A percentile compares a stretch with the other conserved stretches of the same genome.
phyloP scores from a whole-genome alignment of 2,329 filamentous ascomycete genomes.

The Fusarium pseudoanthophilum region DNA sequence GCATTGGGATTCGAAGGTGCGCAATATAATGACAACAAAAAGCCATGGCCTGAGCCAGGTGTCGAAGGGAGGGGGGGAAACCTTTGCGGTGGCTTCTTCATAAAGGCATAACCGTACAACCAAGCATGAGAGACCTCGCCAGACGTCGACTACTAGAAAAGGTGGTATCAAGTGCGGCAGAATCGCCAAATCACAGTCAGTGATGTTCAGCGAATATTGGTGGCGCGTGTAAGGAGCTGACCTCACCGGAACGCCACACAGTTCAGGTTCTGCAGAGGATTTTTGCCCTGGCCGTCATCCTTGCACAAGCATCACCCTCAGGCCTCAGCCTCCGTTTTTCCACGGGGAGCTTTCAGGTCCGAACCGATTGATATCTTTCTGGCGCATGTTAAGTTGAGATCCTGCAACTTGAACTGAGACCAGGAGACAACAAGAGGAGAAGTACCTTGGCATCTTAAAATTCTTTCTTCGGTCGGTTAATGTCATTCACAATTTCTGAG shows the following conservation, averaged over 20 bases:
- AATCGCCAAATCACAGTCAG: background rate
- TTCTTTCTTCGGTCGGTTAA: accelerated
- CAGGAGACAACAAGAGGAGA: background rate
- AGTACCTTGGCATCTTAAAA: background rate
- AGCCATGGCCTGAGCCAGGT: background rate
- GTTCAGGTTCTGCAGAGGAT: background rate
- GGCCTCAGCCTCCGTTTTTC: background rate
- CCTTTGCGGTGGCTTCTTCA: background rate
- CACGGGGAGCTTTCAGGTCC: background rate
- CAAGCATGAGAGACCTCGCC: background rate
- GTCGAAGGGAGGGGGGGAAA: accelerated
- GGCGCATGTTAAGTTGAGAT: background rate
- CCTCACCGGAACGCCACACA: background rate
- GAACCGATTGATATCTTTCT: background rate
- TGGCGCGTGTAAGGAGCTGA: background rate
- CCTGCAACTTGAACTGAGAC: background rate
- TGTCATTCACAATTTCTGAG: accelerated
- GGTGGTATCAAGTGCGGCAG: background rate
- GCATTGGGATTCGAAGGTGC: accelerated
- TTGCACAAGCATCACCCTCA: background rate
- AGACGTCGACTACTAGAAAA: no score
- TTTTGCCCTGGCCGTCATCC: background rate
- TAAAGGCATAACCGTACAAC: background rate
- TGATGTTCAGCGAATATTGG: background rate
- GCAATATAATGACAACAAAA: background rate